Conservation (phyloP, 805 yeast species). For the Cyberlindnera xylosilytica region DNA sequence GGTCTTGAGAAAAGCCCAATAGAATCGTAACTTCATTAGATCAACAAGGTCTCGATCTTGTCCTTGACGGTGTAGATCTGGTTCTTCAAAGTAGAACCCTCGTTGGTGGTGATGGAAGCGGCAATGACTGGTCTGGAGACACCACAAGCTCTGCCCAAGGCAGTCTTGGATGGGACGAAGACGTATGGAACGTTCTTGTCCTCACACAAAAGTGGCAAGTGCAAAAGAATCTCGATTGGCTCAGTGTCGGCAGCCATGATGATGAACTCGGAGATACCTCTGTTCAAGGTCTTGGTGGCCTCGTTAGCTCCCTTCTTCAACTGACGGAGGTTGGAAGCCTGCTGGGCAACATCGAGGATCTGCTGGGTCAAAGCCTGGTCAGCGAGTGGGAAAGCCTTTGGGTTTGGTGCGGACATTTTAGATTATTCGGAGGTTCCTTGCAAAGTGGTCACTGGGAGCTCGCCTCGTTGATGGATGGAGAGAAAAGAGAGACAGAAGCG, state of each 20-base stretch:
- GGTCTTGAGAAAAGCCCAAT: neutral
- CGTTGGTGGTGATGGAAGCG: constrained; percentile 97
- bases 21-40: constrained; percentile 42
- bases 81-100: constrained; percentile 94
- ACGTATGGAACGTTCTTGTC: constrained; percentile 99
- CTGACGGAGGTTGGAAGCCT: constrained; percentile 96
- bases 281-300: constrained; percentile 97
- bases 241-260: constrained; percentile 99
- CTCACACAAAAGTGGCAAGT: constrained; percentile 95
- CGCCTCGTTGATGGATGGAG: constrained; percentile 25
- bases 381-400: constrained; percentile 98
- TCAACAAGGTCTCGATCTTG: constrained; percentile 96
- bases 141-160: constrained; percentile 99
- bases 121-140: constrained; percentile 99
- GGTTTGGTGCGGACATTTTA: constrained; percentile 87
- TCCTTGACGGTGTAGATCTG: constrained; percentile 98
- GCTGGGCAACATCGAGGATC: constrained; percentile 96
- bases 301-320: constrained; percentile 99
- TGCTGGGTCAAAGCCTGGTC: constrained; percentile 94
- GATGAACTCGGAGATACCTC: constrained; percentile 99
- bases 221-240: constrained; percentile 97
- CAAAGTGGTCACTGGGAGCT: constrained; percentile 27
- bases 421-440: constrained; percentile 47
- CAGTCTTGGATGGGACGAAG: constrained; percentile 97
- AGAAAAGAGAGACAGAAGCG: neutral